Base-by-base conservation (phyloP, 371 early-diverging fungal species). In the Mucor racemosus region DNA sequence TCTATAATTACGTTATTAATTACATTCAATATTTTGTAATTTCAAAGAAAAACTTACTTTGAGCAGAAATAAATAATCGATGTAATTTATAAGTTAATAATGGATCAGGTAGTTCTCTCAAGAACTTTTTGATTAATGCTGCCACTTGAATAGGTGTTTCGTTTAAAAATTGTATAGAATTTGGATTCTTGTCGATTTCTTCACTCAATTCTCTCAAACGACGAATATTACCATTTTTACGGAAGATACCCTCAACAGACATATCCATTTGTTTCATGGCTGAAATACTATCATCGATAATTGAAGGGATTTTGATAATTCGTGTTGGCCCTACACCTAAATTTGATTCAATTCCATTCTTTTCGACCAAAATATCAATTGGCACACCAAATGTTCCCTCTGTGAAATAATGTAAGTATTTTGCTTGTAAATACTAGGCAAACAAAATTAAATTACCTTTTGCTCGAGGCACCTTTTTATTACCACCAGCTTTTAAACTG, bases 221-320 rank as follows among this genome's bases (percentile, higher is more conserved):
- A 63, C 93, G 84, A 68, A 97, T 96, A 71, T 97, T 97, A 10
- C 99, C 99, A 72, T 95, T 97, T 77, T 96, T 97, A 63, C 99
- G 88, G 84, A 98, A 98, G 10, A 97, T 91, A 9, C 99, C 99
- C 75, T 97, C 97, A 5, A 93, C 88, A 0, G 90, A 84, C 84
- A 71, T 89, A 91, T 93, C 95, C 92, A 92, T 94, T 41, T 84
- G 78, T 34, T 87, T 86, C 84, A 97, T 81, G 2, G 88, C 86
- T 0, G 85, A 84, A 56, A 97, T 90, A 70, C 91, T 88, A 40
- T 87, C 83, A 59, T 97, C 96, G 39, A 97, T 81, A 75, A 97
- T 91, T 55, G 85, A 78, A 33, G 99, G 99, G 17, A 97, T 89
- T 21, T 89, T 84, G 62, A 72, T 72, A 38, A 91, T 83, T n/a